These are phyloP conservation scores for Trametes sanguinea DNA, from an alignment of 768 basidiomycete species.

Conservation along the genomic window DNA sequence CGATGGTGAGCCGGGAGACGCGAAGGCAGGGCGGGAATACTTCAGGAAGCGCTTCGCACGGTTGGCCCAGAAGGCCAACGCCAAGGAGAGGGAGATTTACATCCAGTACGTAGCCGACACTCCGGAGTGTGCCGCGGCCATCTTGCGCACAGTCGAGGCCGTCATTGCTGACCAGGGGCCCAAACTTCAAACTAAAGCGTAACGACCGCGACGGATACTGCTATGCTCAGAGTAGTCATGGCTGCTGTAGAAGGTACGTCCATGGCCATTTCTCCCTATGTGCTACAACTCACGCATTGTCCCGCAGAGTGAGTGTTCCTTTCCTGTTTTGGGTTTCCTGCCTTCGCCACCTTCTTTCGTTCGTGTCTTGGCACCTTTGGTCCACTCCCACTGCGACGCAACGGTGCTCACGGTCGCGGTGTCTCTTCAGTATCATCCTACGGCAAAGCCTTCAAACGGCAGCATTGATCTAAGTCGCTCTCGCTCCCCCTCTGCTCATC, in stretches of 20 bases:
- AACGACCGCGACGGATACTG: conserved; percentile 90
- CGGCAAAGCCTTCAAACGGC: conserved; percentile 66
- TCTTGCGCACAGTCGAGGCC: no score
- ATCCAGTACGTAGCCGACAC: conserved; percentile 68
- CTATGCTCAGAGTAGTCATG: conserved; percentile 88
- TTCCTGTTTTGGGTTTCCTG: conserved; percentile 27
- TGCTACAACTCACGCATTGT: conserved; percentile 20
- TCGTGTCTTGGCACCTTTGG: conserved; percentile 20
- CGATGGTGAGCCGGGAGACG: conserved; percentile 74
- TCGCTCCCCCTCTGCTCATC: no score
- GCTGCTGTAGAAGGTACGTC: conserved; percentile 89
- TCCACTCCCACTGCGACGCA: conserved; percentile 4
- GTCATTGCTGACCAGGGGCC: conserved; percentile 13
- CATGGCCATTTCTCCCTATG: conserved; percentile 5
- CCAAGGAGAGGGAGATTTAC: conserved; percentile 88
- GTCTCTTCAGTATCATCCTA: conserved; percentile 60
- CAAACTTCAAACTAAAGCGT: conserved; percentile 47
- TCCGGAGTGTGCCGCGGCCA: no score
- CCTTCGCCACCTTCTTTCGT: conserved; percentile 26
- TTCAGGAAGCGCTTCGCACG: conserved; percentile 85
- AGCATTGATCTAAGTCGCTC: conserved; percentile 54
- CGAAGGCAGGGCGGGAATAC: conserved; percentile 80
- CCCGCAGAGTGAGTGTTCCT: conserved; percentile 64
- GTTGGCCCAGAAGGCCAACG: conserved; percentile 83
- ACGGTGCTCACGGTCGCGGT: conserved; percentile 20